Percentiles rank a stretch among this genome's conserved stretches.
Evolutionary conservation across 331 rosid species (phyloP).

Genomic region (Malus hybrid): DNA sequence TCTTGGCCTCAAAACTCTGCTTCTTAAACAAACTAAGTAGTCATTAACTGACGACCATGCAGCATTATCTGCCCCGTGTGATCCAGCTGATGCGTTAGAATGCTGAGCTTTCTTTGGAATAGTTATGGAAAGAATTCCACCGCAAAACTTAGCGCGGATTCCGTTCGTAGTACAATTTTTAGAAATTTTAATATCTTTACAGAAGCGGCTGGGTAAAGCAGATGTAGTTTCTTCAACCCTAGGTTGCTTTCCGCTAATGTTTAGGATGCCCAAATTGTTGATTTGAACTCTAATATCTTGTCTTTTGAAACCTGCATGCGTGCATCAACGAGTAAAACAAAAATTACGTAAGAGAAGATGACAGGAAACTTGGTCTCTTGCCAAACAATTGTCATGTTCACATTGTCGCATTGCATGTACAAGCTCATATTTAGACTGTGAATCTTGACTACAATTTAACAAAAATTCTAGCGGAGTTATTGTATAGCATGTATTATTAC

Average conservation of each 20-base stretch:
- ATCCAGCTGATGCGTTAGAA: too few species aligned
- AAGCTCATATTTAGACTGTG: not conserved
- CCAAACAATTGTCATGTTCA: not conserved
- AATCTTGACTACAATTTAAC: not conserved
- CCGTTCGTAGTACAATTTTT: constrained; percentile 10
- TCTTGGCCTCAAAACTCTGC: not conserved
- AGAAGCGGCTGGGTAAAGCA: constrained; percentile 38
- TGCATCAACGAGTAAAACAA: not conserved
- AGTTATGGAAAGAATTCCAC: constrained; percentile 16
- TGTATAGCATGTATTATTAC: not conserved
- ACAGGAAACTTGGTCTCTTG: not conserved
- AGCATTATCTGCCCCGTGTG: not conserved
- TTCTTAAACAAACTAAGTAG: not conserved
- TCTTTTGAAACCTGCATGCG: constrained; percentile 48
- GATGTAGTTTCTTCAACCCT: constrained; percentile 14
- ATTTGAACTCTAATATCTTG: constrained; percentile 58
- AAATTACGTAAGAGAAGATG: not conserved
- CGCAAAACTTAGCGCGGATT: constrained; percentile 29
- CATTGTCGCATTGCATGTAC: not conserved
- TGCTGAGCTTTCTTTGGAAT: constrained; percentile 4
- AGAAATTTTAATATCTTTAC: constrained; percentile 38
- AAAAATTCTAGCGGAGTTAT: not conserved
- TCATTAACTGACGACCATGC: not conserved
- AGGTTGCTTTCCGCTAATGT: constrained; percentile 39
- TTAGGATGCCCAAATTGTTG: constrained; percentile 18